A percentile compares a stretch with the other conserved stretches of the same genome.
These are phyloP conservation scores for Nitzschia inconspicua DNA, from an alignment of 108 stramenopile species.

Conservation along the genomic window DNA sequence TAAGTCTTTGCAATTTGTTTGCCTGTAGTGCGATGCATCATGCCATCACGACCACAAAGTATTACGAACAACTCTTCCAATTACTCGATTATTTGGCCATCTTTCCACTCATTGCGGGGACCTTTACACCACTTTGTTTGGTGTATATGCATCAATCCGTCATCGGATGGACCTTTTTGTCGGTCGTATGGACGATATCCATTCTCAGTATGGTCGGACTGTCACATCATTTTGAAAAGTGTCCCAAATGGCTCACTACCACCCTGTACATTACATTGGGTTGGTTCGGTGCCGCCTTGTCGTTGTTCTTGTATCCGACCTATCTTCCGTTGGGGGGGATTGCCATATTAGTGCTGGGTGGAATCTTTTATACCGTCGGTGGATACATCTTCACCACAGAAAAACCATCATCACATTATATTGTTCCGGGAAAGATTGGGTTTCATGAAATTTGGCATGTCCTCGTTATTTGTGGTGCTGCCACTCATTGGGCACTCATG, in stretches of 20 bases:
- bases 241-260: constrained; percentile 76
- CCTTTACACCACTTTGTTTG: constrained; percentile 81
- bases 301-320: constrained; percentile 43
- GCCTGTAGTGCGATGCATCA: constrained; percentile 67
- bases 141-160: constrained; percentile 54
- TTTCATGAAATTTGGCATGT: constrained; percentile 86
- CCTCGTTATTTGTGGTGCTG: constrained; percentile 61
- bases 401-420: constrained; percentile 57
- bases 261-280: constrained; percentile 82
- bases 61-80: constrained; percentile 55
- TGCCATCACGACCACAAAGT: constrained; percentile 39
- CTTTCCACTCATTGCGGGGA: constrained; percentile 78
- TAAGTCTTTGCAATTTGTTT: constrained; percentile 59
- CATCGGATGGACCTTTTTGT: constrained; percentile 76
- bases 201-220: constrained; percentile 62
- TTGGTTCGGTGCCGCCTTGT: constrained; percentile 70
- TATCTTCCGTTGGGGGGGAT: constrained; percentile 48
- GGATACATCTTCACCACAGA: constrained; percentile 62
- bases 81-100: constrained; percentile 78
- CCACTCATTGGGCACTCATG: constrained; percentile 66
- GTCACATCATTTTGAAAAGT: constrained; percentile 30
- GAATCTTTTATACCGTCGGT: constrained; percentile 61
- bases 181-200: constrained; percentile 66
- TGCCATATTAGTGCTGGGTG: constrained; percentile 46
- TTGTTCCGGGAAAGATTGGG: constrained; percentile 68